Evolutionary conservation across 208 protist genomes (phyloP), one percentile per base, ranked within the genome.

Genomic region (Acanthamoeba healyi): DNA sequence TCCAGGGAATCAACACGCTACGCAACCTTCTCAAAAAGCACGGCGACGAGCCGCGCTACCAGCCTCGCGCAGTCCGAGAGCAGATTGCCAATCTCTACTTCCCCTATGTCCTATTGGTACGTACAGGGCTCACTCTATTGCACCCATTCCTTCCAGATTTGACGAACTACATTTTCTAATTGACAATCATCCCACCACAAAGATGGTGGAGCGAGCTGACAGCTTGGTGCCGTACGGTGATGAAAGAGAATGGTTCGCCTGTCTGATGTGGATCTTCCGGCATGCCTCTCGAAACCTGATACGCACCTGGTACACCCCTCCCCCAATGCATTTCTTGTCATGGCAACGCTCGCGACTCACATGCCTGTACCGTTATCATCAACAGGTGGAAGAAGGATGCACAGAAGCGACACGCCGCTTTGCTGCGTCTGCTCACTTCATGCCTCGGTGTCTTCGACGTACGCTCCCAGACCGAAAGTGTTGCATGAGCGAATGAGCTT

Each of bases 11-110:
- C 74, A 86, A 42, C 74, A 86, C 74, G 38, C 74, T 86, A 19
- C 74, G 74, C 12, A 86, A 86, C 38, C 24, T 86, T 1, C 74
- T 86, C 42, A 86, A 86, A 38, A 86, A 86, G 38, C 74, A 86
- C 42, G 38, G 34, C 22, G n/a, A 44, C 22, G 74, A 86, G 14
- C 29, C 22, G 42, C 74, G 74, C 34, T 86, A 86, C 74, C 42
- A 44, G 42, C 26, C 24, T 54, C 24, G n/a, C 24, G 38, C 22
- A 26, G 38, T 86, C 15, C 22, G 44, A 38, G 36, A 44, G 36
- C 36, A 38, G 14, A 86, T 86, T 26, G 74, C 74, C 26, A 54
- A 86, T 24, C 74, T 86, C 42, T 86, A 86, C 74, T 86, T 86
- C 74, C 74, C 74, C 24, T 86, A 54, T 38, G n/a, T 86, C 38